phyloP scores from a whole-genome alignment of 2,329 filamentous ascomycete species.

The Calycina herbarum region DNA sequence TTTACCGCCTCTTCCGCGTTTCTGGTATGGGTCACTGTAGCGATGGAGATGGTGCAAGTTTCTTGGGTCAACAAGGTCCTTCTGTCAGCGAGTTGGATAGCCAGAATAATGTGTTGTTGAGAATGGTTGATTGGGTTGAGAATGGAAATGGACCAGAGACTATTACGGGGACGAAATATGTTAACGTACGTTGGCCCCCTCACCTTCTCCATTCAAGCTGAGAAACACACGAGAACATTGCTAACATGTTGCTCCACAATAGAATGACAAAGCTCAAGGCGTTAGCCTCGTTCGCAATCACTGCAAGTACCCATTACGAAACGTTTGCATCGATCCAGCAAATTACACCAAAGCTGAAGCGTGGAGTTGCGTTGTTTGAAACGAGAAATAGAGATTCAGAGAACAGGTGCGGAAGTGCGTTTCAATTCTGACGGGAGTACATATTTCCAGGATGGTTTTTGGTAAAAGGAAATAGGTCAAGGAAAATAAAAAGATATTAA shows the following conservation, averaged over 20 bases:
- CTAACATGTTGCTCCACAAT: background rate
- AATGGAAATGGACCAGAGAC: conserved; percentile 41
- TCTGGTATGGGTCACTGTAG: conserved; percentile 52
- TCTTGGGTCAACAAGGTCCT: conserved; percentile 32
- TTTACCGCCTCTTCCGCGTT: conserved; percentile 52
- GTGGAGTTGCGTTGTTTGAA: conserved; percentile 24
- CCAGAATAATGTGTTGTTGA: conserved; percentile 47
- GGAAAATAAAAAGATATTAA: too few relatives aligned
- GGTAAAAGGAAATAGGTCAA: background rate
- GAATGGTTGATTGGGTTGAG: conserved; percentile 50
- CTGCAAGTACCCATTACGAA: conserved; percentile 30
- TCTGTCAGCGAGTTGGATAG: conserved; percentile 37
- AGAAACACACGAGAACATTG: too few relatives aligned
- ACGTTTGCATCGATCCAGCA: conserved; percentile 22
- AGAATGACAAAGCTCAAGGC: conserved; percentile 16
- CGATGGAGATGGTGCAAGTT: conserved; percentile 47
- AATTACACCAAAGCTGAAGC: conserved; percentile 20
- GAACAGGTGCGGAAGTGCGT: background rate
- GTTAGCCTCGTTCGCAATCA: conserved; percentile 27
- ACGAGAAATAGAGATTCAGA: too few relatives aligned
- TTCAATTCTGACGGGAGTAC: background rate
- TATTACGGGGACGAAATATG: conserved; percentile 26
- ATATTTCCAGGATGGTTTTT: background rate
- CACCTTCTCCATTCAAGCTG: too few relatives aligned
- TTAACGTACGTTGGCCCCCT: conserved; percentile 20